A percentile compares a stretch with the other conserved stretches of the same genome.
Evolutionary conservation across 768 basidiomycete genomes (phyloP).

Genomic region (Pluteus cervinus): DNA sequence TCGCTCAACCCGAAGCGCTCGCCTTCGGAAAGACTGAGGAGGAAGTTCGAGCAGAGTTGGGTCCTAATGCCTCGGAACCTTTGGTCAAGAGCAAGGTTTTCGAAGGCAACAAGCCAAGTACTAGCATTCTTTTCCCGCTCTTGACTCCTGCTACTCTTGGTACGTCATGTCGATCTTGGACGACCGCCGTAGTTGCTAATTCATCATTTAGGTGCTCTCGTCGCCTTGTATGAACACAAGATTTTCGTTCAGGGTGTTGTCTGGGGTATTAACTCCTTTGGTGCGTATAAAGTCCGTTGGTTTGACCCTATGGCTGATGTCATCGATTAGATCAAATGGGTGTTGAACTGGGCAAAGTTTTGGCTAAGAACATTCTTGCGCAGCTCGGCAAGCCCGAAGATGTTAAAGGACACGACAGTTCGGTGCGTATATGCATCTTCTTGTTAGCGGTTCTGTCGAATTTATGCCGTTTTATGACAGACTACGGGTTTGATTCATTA

Average conservation of each 20-base stretch:
- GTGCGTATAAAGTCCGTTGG: conserved; percentile 33
- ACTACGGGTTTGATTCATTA: conserved; percentile 96
- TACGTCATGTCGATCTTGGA: conserved; percentile 18
- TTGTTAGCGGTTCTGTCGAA: conserved; percentile 2
- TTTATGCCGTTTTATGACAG: conserved; percentile 27
- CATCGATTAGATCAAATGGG: conserved; percentile 89
- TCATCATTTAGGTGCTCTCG: conserved; percentile 50
- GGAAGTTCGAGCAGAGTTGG: conserved; percentile 67
- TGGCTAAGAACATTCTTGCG: conserved; percentile 92
- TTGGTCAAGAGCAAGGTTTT: conserved; percentile 97
- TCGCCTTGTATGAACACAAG: conserved; percentile 96
- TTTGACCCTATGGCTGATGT: neutral
- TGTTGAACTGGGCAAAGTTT: conserved; percentile 95
- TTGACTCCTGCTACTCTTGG: conserved; percentile 88
- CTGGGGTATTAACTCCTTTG: conserved; percentile 99
- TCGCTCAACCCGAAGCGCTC: conserved; percentile 95
- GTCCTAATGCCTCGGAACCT: conserved; percentile 67
- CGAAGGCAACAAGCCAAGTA: conserved; percentile 95
- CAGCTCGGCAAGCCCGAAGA: conserved; percentile 79
- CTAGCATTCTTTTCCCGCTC: conserved; percentile 91
- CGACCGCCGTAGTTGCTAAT: conserved; percentile 10
- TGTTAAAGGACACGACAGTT: conserved; percentile 86
- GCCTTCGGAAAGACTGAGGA: conserved; percentile 97
- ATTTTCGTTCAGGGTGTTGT: conserved; percentile 96
- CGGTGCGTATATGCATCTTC: conserved; percentile 39